A percentile compares a stretch with the other conserved stretches of the same genome.
phyloP scores from a whole-genome alignment of 2,329 filamentous ascomycete species.

The Monascus ruber region DNA sequence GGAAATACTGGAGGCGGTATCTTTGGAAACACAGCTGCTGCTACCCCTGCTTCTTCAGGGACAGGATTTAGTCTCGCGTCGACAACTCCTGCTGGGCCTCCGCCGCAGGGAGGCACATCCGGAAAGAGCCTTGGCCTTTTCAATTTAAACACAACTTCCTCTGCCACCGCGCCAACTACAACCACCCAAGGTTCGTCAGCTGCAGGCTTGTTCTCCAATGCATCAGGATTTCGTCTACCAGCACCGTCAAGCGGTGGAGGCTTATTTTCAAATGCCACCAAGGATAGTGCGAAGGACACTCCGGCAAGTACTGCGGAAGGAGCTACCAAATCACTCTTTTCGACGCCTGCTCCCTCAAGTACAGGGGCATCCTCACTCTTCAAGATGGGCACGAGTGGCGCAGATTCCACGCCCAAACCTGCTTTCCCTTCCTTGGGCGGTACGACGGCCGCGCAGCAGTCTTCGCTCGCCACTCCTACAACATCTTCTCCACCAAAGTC shows the following conservation, averaged over 20 bases:
- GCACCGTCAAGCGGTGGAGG: constrained; percentile 14
- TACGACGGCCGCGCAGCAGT: constrained; percentile 9
- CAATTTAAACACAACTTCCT: constrained; percentile 13
- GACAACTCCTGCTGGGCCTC: constrained; percentile 41
- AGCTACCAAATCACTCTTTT: constrained; percentile 18
- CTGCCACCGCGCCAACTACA: background rate
- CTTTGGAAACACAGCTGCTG: constrained; percentile 25
- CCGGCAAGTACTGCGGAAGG: constrained; percentile 13
- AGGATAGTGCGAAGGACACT: constrained; percentile 19
- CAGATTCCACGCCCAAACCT: constrained; percentile 15
- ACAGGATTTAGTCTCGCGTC: constrained; percentile 31
- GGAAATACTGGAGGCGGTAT: constrained; percentile 13
- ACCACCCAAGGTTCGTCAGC: no score
- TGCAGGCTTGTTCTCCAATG: constrained; percentile 7
- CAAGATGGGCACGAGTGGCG: constrained; percentile 14
- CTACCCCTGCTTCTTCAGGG: constrained; percentile 29
- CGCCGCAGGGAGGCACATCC: constrained; percentile 23
- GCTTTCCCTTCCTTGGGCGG: constrained; percentile 15
- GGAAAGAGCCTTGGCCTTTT: constrained; percentile 15
- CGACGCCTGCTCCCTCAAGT: constrained; percentile 8
- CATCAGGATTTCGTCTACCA: constrained; percentile 16
- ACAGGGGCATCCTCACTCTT: constrained; percentile 19
- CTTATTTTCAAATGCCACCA: constrained; percentile 21
- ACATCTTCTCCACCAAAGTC: constrained; percentile 24
- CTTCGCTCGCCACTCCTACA: constrained; percentile 16